Evolutionary conservation across 192 early-diverging fungal species (phyloP), one percentile per base, ranked within the genome.

Genomic region (Chytriomyces sp.): DNA sequence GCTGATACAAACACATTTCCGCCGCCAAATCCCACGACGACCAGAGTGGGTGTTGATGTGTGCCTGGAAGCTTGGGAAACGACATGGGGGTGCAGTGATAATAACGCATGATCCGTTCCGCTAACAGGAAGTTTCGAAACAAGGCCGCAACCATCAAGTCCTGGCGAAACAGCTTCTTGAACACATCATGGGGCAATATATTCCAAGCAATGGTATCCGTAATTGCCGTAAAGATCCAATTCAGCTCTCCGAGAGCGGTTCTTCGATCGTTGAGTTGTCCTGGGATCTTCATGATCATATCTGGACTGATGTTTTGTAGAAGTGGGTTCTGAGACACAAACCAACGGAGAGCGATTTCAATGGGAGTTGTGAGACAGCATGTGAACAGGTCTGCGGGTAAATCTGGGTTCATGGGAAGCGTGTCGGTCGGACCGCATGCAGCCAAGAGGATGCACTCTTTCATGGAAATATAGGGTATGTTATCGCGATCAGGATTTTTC

Each of bases 131-230:
- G 78, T 99, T 99, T 75, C 97, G 83, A 75, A 94, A 99, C 49
- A 99, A 78, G 4, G 94, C 90, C 3, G 97, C 94, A 36, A 68
- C 95, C 78, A 93, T 91, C 39, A 98, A 77, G 79, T 99, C 97
- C 72, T 97, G 94, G n/a, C 84, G 80, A 78, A 98, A 99, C 31
- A 99, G 82, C 53, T 86, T 87, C 73, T 93, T 91, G 81, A 99
- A 99, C 53, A 92, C 68, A 49, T 96, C 95, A 32, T 89, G 89
- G 2, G 93, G 89, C 22, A 99, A 77, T 36, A 92, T 91, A 75
- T 87, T 93, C 97, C 97, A 99, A 5, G 97, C 97, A 64, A 99
- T 99, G 5, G 96, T 98, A 77, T 99, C 97, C 0, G 95, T 99
- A 52, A 99, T 93, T 30, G 97, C 91, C 4, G 96, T 98, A 74